Evolutionary conservation across 257 asterid genomes (phyloP).

Genomic region (Solanum bukasovii): DNA sequence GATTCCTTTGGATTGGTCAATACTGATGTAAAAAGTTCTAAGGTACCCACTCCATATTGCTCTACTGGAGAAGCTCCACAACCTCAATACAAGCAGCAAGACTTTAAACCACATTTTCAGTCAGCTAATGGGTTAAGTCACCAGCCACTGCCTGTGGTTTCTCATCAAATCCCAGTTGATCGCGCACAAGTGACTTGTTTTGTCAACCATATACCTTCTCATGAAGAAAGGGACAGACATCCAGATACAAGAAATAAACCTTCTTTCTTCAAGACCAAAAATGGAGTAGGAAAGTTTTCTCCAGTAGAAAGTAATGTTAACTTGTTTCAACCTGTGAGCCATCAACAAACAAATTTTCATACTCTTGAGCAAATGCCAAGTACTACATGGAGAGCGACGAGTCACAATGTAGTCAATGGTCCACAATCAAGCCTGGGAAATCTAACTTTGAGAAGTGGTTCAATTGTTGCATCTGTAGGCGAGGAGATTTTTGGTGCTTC

Average conservation of each 20-base stretch:
- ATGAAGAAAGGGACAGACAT: conserved; percentile 8
- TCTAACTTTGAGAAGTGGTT: conserved; percentile 18
- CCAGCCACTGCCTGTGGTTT: conserved; percentile 9
- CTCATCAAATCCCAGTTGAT: conserved; percentile 10
- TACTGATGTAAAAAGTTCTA: conserved; percentile 27
- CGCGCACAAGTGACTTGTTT: conserved; percentile 4
- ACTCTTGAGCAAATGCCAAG: conserved; percentile 17
- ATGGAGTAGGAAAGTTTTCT: conserved; percentile 14
- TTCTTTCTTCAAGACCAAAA: conserved; percentile 9
- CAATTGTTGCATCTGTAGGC: conserved; percentile 28
- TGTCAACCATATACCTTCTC: conserved; percentile 3
- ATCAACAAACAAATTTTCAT: conserved; percentile 7
- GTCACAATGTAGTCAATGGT: conserved; percentile 18
- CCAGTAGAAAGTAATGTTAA: conserved; percentile 19
- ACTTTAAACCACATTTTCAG: conserved; percentile 13
- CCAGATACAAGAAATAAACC: conserved; percentile 4
- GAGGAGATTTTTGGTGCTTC: conserved; percentile 23
- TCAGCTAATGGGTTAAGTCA: conserved; percentile 15
- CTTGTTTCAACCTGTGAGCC: conserved; percentile 27
- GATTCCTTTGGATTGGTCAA: conserved; percentile 19
- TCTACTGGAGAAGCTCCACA: conserved; percentile 29
- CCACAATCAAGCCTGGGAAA: conserved; percentile 22
- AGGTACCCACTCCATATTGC: conserved; percentile 17
- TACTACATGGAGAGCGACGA: conserved; percentile 27
- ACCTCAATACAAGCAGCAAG: conserved; percentile 27